Base-by-base conservation (phyloP, 2,329 filamentous ascomycete genomes). In the Pezicula radicicola region DNA sequence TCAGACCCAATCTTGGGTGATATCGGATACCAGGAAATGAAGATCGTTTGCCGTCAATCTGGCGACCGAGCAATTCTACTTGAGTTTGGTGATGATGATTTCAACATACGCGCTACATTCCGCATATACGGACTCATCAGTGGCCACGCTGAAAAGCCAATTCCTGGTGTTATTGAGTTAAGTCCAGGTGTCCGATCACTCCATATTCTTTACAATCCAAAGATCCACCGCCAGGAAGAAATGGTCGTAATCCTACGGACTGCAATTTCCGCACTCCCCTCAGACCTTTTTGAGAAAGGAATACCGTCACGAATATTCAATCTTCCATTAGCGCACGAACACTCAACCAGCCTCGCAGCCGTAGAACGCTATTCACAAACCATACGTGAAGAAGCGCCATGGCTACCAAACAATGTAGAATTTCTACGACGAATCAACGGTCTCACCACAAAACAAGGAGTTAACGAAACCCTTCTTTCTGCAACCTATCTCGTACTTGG, bases 361-460 rank as follows among this genome's bases (percentile, higher is more conserved):
- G 51, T 60, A 13, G 51, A 61, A 55, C 56, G 61, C 6, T 64
- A 64, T 47, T 61, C 55, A 48, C 51, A 56, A 1, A 64, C 61
- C 19, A 56, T 58, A 40, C 49, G 63, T 8, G 50, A 55, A 2
- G 52, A 61, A 13, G 63, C 62, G 2, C 54, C 52, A 30, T 65
- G 62, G 19, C 55, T 64, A 9, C 62, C 63, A 2, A 61, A 62
- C 50, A 60, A 60, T 4, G 50, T 65, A 35, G 45, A 56, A 3
- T 66, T 49, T 21, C 19, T 56, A 51, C 63, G 70, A 74, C 80
- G 54, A 81, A 78, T 0, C 73, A 75, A 57, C 81, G 81, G 81
- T 69, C 84, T 4, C 76, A 12, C 19, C 13, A 30, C 19, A 10
- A 16, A 21, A 12, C 79, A 60, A 55, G 60, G 19, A 71, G 75